Conservation (phyloP, 1,284 basidiomycete species). For the Heliocybe sulcata region DNA sequence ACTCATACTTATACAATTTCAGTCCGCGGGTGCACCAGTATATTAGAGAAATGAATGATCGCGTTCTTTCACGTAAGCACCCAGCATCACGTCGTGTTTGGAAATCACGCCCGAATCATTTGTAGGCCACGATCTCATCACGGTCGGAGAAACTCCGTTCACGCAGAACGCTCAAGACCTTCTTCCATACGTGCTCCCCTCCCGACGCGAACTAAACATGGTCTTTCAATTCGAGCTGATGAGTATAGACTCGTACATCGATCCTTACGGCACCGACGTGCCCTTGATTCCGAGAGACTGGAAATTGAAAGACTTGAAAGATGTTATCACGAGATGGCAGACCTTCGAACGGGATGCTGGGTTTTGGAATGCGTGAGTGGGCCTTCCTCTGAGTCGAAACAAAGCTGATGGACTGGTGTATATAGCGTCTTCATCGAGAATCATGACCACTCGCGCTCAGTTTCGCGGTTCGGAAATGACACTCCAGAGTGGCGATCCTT, state of each 20-base stretch:
- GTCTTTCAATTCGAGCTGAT: constrained; percentile 63
- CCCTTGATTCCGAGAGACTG: constrained; percentile 39
- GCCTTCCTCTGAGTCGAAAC: not conserved
- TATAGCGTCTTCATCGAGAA: constrained; percentile 56
- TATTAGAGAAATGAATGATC: constrained; percentile 56
- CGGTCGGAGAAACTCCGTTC: constrained; percentile 63
- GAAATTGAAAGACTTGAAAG: constrained; percentile 50
- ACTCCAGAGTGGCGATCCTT: constrained; percentile 41
- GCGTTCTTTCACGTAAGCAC: constrained; percentile 49
- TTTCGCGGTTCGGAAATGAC: constrained; percentile 64
- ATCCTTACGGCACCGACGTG: constrained; percentile 16
- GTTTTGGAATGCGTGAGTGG: constrained; percentile 57
- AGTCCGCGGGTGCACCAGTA: constrained; percentile 64
- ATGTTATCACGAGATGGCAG: constrained; percentile 56
- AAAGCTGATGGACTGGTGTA: not conserved
- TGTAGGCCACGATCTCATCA: constrained; percentile 48
- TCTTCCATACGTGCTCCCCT: constrained; percentile 52
- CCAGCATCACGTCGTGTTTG: not conserved
- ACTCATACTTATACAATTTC: constrained; percentile 1
- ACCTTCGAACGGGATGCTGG: constrained; percentile 44
- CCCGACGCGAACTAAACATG: constrained; percentile 60
- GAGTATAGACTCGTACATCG: constrained; percentile 40
- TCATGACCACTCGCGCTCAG: constrained; percentile 57
- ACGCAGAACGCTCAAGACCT: constrained; percentile 41
- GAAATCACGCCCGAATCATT: not conserved